Evolutionary conservation across 805 yeast genomes (phyloP).

Genomic region (Lipomyces japonicus): DNA sequence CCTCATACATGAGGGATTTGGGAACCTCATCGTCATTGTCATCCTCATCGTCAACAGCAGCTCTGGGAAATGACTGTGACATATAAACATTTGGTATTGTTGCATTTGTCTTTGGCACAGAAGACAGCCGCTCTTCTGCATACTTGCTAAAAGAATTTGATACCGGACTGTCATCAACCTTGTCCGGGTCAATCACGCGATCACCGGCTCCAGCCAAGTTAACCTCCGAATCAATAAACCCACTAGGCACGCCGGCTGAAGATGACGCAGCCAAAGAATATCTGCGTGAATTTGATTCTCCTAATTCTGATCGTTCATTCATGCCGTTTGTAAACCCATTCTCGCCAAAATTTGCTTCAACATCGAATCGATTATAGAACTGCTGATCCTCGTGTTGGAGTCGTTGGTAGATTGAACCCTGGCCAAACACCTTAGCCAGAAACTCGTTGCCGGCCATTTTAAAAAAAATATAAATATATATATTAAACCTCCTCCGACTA

Average conservation of each 20-base stretch:
- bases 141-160: background rate
- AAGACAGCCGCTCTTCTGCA: background rate
- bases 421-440: constrained; percentile 26
- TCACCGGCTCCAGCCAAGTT: background rate
- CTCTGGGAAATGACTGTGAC: background rate
- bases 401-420: constrained; percentile 28
- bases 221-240: constrained; percentile 5
- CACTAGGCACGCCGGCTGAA: constrained; percentile 24
- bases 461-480: background rate
- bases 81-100: background rate
- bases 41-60: constrained; percentile 9
- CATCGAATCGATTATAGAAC: constrained; percentile 14
- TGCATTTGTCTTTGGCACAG: background rate
- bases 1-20: constrained; percentile 22
- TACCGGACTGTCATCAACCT: background rate
- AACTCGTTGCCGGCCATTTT: constrained; percentile 10
- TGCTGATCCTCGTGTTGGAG: constrained; percentile 24
- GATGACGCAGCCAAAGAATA: constrained; percentile 13
- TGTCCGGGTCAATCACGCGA: background rate
- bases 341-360: constrained; percentile 25
- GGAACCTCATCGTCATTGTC: constrained; percentile 26
- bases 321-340: background rate
- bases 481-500: background rate
- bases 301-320: background rate
- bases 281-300: background rate